phyloP scores from a whole-genome alignment of 2,329 filamentous ascomycete species.

The Xylaria sp. region DNA sequence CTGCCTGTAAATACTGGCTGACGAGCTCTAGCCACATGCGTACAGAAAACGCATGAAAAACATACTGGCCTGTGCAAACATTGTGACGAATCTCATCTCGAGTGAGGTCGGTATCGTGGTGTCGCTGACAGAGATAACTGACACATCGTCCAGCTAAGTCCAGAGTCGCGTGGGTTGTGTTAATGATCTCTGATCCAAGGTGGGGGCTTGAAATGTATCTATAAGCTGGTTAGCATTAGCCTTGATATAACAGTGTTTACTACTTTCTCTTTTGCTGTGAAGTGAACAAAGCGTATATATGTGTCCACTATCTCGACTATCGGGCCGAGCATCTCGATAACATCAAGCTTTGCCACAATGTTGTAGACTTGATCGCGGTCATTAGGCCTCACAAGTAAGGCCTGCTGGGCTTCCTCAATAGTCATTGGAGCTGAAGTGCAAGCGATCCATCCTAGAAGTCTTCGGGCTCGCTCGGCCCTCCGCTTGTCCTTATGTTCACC shows the following conservation, averaged over 20 bases:
- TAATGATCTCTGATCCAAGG: constrained; percentile 16
- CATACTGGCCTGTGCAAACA: neutral
- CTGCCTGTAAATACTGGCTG: neutral
- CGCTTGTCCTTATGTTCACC: neutral
- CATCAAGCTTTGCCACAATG: constrained; percentile 16
- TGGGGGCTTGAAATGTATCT: neutral
- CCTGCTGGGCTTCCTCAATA: constrained; percentile 28
- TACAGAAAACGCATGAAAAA: neutral
- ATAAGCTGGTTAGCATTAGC: neutral
- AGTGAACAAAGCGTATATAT: constrained; percentile 42
- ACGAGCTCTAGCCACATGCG: neutral
- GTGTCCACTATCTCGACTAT: constrained; percentile 41
- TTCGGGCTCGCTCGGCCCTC: constrained; percentile 20
- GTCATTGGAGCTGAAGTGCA: constrained; percentile 31
- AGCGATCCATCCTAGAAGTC: constrained; percentile 33
- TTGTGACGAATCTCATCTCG: neutral
- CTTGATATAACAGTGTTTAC: neutral
- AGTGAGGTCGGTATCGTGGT: neutral
- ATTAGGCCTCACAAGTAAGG: constrained; percentile 13
- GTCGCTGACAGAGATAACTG: neutral
- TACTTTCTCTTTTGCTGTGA: constrained; percentile 41
- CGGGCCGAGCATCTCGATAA: constrained; percentile 38
- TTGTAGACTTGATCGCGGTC: neutral
- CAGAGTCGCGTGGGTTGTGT: constrained; percentile 1
- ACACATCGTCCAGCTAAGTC: constrained; percentile 5